phyloP scores from a whole-genome alignment of 768 basidiomycete species.

The Rhodotorula diobovata region DNA sequence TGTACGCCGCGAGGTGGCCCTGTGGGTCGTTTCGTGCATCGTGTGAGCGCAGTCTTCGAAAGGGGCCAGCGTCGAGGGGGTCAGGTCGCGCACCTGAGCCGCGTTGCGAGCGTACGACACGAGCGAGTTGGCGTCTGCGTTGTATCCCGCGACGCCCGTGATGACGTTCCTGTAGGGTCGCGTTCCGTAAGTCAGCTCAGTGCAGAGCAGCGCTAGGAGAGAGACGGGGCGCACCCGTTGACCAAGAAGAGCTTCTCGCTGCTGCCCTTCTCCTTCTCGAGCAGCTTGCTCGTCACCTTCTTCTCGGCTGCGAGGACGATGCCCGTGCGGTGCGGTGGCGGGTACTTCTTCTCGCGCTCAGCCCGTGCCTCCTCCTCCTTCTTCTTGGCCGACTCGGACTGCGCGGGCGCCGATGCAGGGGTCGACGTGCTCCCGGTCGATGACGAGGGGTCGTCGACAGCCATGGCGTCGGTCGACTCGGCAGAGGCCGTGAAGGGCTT shows the following conservation, averaged over 20 bases:
- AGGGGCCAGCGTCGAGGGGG: background rate
- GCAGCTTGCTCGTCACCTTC: slow-evolving; percentile 95
- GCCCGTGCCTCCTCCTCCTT: slow-evolving; percentile 38
- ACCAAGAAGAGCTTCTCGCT: slow-evolving; percentile 97
- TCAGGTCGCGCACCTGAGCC: slow-evolving; percentile 51
- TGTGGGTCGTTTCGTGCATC: slow-evolving; percentile 52
- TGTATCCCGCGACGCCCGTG: slow-evolving; percentile 88
- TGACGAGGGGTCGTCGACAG: slow-evolving; percentile 26
- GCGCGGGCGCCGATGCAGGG: slow-evolving; percentile 4
- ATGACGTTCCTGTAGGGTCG: slow-evolving; percentile 71
- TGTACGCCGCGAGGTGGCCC: slow-evolving; percentile 77
- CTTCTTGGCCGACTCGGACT: slow-evolving; percentile 34
- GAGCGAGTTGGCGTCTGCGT: slow-evolving; percentile 94
- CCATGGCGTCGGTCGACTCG: slow-evolving; percentile 33
- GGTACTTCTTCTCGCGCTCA: slow-evolving; percentile 37
- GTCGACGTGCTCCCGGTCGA: background rate
- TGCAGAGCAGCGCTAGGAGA: background rate
- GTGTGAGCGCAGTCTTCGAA: background rate
- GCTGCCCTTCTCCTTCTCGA: slow-evolving; percentile 91
- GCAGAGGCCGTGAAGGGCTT: slow-evolving; percentile 34
- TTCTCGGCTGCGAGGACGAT: slow-evolving; percentile 92
- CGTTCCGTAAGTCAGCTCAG: background rate
- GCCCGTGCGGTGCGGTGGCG: slow-evolving; percentile 59
- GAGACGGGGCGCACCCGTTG: slow-evolving; percentile 55
- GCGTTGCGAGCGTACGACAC: slow-evolving; percentile 88